Base-by-base conservation (phyloP, 768 basidiomycete genomes). In the Termitomyces heimii region DNA sequence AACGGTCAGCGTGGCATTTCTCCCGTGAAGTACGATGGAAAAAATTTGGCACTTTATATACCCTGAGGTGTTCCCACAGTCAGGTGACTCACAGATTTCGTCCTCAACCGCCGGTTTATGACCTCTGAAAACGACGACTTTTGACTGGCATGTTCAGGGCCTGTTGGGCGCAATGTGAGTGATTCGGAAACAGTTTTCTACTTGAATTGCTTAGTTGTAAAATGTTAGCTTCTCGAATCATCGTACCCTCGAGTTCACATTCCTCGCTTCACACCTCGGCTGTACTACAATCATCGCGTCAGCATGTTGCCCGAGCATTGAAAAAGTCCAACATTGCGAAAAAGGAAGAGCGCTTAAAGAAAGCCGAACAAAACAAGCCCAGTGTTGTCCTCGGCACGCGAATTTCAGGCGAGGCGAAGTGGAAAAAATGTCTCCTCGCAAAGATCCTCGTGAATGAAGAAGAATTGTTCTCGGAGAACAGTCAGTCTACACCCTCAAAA, bases 351-450 rank as follows among this genome's bases (percentile, higher is more conserved):
- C 75, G 77, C 62, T 75, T 73, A 54, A 64, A 59, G 60, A 65
- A 65, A 49, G 75, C 71, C 22, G 71, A 70, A 42, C 75, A 64
- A 31, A 77, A 67, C 54, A 75, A 72, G 46, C 76, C 88, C 16
- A 85, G 89, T 63, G 83, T 89, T 56, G 79, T 95, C 16, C 81
- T 94, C 6, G 94, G 94, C 13, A 83, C 83, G 16, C 77, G 83
- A 42, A 75, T 81, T 6, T 79, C 80, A 59, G 81, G 89, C 54
- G 84, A 86, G 54, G 66, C 74, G 55, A 84, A 83, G 66, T 95
- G 93, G 91, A 63, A 68, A 40, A 73, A 75, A 26, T 84, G 83
- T 68, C 79, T 85, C 70, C 83, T 95, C 46, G 82, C 84, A 43
- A 78, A 78, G 62, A 69, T 82, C 55, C 72, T 91, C 64, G 75